Evolutionary conservation across 2,329 filamentous ascomycete species (phyloP).

Genomic region (Paecilomyces niveus): DNA sequence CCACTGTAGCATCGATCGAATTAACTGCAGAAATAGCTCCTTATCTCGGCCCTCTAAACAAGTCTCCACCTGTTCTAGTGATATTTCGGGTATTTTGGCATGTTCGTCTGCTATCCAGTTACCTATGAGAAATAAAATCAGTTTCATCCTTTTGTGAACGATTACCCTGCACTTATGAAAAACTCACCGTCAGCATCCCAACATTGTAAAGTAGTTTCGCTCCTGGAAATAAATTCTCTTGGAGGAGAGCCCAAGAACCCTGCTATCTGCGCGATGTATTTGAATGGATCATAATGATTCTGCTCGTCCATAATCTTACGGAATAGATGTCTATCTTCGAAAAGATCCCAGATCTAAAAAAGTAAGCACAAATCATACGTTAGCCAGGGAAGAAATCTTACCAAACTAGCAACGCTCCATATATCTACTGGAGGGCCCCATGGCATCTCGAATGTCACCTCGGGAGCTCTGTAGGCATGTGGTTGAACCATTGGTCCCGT

Average conservation of each 20-base stretch:
- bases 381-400: conserved; percentile 26
- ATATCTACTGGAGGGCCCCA: conserved; percentile 45
- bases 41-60: conserved; percentile 8
- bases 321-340: conserved; percentile 41
- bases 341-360: conserved; percentile 41
- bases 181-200: conserved; percentile 17
- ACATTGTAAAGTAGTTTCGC: conserved; percentile 20
- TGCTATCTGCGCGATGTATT: conserved; percentile 19
- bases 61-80: conserved; percentile 6
- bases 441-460: conserved; percentile 40
- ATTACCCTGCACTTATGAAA: not conserved
- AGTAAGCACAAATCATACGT: conserved; percentile 7
- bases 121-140: not conserved
- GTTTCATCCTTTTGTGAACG: too few species aligned
- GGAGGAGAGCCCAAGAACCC: conserved; percentile 20
- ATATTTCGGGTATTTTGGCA: not conserved
- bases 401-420: conserved; percentile 46
- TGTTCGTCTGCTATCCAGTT: not conserved
- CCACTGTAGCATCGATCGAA: conserved; percentile 16
- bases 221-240: conserved; percentile 16
- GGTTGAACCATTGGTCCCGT: conserved; percentile 40
- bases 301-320: conserved; percentile 16
- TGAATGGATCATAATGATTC: conserved; percentile 17
- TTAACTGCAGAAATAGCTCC: conserved; percentile 11
- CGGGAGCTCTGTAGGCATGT: conserved; percentile 24